Percentiles rank a stretch among this genome's conserved stretches.
phyloP scores from a whole-genome alignment of 2,329 filamentous ascomycete species.

The Colletotrichum eremochloae region DNA sequence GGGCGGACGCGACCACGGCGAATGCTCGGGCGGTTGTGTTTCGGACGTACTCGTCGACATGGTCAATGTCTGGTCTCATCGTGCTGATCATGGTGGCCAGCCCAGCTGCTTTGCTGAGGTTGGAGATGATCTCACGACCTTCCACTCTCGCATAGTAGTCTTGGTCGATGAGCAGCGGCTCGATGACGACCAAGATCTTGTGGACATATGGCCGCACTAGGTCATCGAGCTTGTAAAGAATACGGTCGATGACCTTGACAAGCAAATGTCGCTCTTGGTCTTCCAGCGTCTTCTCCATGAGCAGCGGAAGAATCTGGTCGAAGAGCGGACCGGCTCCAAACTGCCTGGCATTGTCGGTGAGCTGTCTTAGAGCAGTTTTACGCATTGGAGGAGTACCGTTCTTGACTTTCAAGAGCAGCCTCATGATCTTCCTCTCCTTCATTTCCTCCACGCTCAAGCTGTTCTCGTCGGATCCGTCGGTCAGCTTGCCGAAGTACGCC shows the following conservation, averaged over 20 bases:
- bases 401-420: slow-evolving; percentile 96
- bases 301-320: slow-evolving; percentile 94
- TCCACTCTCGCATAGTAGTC: slow-evolving; percentile 99
- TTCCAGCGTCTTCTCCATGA: slow-evolving; percentile 98
- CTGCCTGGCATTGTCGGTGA: slow-evolving; percentile 96
- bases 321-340: slow-evolving; percentile 96
- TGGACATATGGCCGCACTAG: slow-evolving; percentile 96
- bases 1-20: slow-evolving; percentile 94
- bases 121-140: slow-evolving; percentile 98
- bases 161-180: slow-evolving; percentile 98
- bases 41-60: slow-evolving; percentile 97
- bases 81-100: slow-evolving; percentile 99
- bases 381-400: slow-evolving; percentile 98
- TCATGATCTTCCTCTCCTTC: slow-evolving; percentile 99
- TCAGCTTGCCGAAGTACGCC: slow-evolving; percentile 98
- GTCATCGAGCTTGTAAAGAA: slow-evolving; percentile 98
- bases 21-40: slow-evolving; percentile 98
- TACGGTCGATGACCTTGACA: slow-evolving; percentile 98
- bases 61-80: slow-evolving; percentile 98
- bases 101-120: slow-evolving; percentile 95
- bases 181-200: slow-evolving; percentile 98
- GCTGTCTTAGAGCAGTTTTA: slow-evolving; percentile 96
- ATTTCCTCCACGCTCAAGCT: slow-evolving; percentile 92
- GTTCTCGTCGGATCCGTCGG: slow-evolving; percentile 94
- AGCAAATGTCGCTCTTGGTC: slow-evolving; percentile 98